Evolutionary conservation across 1,284 basidiomycete species (phyloP).

Genomic region (Ganoderma lingzhi): DNA sequence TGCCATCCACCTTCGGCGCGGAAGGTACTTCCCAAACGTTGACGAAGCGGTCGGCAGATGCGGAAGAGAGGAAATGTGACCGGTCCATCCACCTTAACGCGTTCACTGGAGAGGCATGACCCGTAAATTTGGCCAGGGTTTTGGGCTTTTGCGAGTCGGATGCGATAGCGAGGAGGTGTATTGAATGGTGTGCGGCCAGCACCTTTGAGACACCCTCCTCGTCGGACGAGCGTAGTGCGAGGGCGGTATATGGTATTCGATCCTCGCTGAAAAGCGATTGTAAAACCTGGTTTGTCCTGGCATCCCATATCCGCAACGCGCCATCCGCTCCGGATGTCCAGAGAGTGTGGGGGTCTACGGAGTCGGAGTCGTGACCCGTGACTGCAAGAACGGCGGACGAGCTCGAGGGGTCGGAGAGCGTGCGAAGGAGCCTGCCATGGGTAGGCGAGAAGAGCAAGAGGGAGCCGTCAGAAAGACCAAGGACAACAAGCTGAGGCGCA

Average conservation of each 20-base stretch:
- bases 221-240: conserved; percentile 51
- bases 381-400: conserved; percentile 61
- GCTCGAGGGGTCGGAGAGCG: conserved; percentile 62
- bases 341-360: conserved; percentile 41
- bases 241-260: conserved; percentile 62
- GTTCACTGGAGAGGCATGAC: conserved; percentile 68
- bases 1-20: conserved; percentile 54
- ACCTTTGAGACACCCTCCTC: conserved; percentile 49
- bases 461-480: conserved; percentile 67
- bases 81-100: conserved; percentile 59
- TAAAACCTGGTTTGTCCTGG: conserved; percentile 53
- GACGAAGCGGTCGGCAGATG: conserved; percentile 80
- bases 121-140: conserved; percentile 63
- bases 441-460: conserved; percentile 64
- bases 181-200: conserved; percentile 66
- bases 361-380: conserved; percentile 41
- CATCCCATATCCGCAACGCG: conserved; percentile 64
- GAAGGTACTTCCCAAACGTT: conserved; percentile 65
- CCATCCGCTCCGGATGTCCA: conserved; percentile 70
- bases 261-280: conserved; percentile 61
- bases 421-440: conserved; percentile 61
- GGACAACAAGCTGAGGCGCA: conserved; percentile 52
- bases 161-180: conserved; percentile 57
- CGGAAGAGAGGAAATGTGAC: conserved; percentile 71
- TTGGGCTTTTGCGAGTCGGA: conserved; percentile 50